A percentile compares a stretch with the other conserved stretches of the same genome.
Evolutionary conservation across 2,329 filamentous ascomycete species (phyloP).

Genomic region (Dactylellina cionopaga): DNA sequence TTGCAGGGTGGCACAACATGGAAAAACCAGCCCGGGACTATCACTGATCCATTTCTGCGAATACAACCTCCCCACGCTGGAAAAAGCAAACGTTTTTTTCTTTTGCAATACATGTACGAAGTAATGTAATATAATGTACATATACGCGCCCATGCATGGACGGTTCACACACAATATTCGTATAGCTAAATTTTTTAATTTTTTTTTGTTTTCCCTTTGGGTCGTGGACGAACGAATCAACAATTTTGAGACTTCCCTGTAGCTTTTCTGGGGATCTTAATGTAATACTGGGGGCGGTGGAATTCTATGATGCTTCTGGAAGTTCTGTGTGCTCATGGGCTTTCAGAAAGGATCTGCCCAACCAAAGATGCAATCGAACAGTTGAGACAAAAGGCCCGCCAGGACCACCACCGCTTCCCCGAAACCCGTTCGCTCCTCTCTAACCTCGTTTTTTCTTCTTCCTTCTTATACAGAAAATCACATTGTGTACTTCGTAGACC

Average conservation of each 20-base stretch:
- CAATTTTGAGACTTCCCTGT: slow-evolving; percentile 35
- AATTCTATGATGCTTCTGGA: slow-evolving; percentile 53
- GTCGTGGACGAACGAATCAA: slow-evolving; percentile 40
- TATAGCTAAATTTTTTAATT: not conserved
- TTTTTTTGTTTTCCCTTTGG: slow-evolving; percentile 11
- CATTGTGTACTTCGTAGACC: slow-evolving; percentile 4
- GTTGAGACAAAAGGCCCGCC: slow-evolving; percentile 14
- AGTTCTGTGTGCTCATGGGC: slow-evolving; percentile 51
- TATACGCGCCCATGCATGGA: slow-evolving; percentile 40
- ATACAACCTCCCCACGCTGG: too few species aligned
- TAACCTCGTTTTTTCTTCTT: not conserved
- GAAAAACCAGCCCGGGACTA: not conserved
- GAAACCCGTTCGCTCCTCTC: slow-evolving; percentile 5
- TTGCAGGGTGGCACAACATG: slow-evolving; percentile 30
- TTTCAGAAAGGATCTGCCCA: slow-evolving; percentile 52
- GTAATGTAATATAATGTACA: too few species aligned
- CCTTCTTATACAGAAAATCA: not conserved
- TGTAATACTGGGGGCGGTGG: slow-evolving; percentile 15
- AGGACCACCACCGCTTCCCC: slow-evolving; percentile 7
- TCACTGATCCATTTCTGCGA: too few species aligned
- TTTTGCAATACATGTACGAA: too few species aligned
- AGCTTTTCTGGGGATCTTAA: slow-evolving; percentile 9
- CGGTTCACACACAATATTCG: not conserved
- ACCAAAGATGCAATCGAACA: slow-evolving; percentile 52
- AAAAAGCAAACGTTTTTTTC: slow-evolving; percentile 32